A percentile compares a stretch with the other conserved stretches of the same genome.
Evolutionary conservation across 768 basidiomycete genomes (phyloP).

Genomic region (Hericium coralloides): DNA sequence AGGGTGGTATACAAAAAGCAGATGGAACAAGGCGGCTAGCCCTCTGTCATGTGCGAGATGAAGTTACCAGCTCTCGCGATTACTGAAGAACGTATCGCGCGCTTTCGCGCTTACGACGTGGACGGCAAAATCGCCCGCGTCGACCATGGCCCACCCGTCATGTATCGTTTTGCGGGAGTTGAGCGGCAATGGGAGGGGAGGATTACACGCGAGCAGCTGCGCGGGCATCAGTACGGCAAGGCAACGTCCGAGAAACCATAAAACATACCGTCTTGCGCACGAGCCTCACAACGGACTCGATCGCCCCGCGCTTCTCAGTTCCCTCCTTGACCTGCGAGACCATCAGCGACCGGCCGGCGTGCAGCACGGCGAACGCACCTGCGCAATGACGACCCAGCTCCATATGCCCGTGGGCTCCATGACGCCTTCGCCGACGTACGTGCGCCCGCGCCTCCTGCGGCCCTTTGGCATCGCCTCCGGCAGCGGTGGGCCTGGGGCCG

Average conservation of each 20-base stretch:
- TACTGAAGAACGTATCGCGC: conserved; percentile 56
- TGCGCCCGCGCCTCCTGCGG: conserved; percentile 53
- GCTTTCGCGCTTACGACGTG: conserved; percentile 65
- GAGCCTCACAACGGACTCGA: conserved; percentile 63
- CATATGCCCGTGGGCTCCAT: conserved; percentile 51
- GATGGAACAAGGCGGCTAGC: no score
- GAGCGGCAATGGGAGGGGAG: conserved; percentile 51
- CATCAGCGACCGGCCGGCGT: conserved; percentile 1
- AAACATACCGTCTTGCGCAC: conserved; percentile 61
- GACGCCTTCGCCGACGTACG: conserved; percentile 55
- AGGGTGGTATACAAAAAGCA: no score
- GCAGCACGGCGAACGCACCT: conserved; percentile 33
- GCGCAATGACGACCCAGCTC: conserved; percentile 69
- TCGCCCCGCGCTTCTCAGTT: conserved; percentile 68
- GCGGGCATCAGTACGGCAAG: background rate
- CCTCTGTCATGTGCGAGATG: background rate
- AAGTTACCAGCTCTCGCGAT: conserved; percentile 21
- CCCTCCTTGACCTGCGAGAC: conserved; percentile 62
- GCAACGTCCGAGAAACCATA: background rate
- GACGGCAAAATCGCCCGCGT: conserved; percentile 72
- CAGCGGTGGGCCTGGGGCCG: conserved; percentile 50
- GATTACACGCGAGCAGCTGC: conserved; percentile 46
- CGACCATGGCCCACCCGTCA: conserved; percentile 80
- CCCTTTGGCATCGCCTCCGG: conserved; percentile 53
- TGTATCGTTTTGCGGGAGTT: conserved; percentile 52